Base-by-base conservation (phyloP, 805 yeast genomes). In the Pichia nakasei region DNA sequence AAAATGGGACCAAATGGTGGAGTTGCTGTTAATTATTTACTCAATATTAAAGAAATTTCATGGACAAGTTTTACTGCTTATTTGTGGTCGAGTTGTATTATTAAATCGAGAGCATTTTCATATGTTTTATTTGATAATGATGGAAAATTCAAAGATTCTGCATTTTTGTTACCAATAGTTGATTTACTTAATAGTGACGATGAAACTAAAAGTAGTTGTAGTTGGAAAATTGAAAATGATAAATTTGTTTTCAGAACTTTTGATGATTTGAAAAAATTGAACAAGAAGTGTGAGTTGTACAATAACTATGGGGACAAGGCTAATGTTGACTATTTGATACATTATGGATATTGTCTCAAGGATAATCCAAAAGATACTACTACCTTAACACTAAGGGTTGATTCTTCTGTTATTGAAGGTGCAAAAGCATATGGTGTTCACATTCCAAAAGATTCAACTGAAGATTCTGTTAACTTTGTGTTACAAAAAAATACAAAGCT, bases 61-160 rank as follows among this genome's bases (percentile, higher is more conserved):
- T 82, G 89, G 89, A 70, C 78, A 1, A 68, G 78, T 45, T 82
- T 84, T 52, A 67, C 77, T 0, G 79, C 78, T 6, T 88, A 80
- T 57, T 56, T 82, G 5, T 89, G 96, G 96, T 78, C 94, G 0
- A 65, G 73, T 35, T 67, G 75, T 38, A 82, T 85, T 13, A 71
- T 85, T 49, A 72, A 79, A 11, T 80, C 95, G 1, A 71, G 97
- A 49, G 83, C 93, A 0, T 89, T 89, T 57, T 96, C 96, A 1
- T 72, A 75, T 40, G 61, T 85, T 34, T 55, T 87, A n/a, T 50
- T 78, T n/a, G 46, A 55, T 13, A 59, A 60, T 9, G 22, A n/a
- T 17, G 51, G 59, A 19, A 58, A 38, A 13, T 33, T 49, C n/a
- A 37, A 41, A 1, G 61, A 63, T 34, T 75, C 72, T 48, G 86